Conservation (phyloP, 2,329 filamentous ascomycete species). For the Hawksworthiomyces lignivorus region DNA sequence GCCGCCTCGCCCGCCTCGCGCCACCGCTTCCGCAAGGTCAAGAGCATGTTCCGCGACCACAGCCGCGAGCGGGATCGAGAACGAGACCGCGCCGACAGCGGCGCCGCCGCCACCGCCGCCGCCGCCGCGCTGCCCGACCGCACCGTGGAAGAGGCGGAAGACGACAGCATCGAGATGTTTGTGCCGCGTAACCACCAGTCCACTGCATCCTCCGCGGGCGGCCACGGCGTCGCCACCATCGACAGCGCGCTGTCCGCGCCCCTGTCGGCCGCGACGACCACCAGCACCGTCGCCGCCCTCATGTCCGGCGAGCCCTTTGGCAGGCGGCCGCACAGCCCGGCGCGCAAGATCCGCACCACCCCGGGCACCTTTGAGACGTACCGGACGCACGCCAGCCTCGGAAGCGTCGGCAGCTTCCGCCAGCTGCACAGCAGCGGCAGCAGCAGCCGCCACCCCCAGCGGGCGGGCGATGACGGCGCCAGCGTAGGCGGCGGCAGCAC, state of each 20-base stretch:
- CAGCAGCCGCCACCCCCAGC: slow-evolving; percentile 4
- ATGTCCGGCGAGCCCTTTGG: slow-evolving; percentile 20
- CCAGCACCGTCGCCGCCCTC: not conserved
- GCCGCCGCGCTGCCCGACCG: not conserved
- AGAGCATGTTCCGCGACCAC: slow-evolving; percentile 48
- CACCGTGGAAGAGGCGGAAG: not conserved
- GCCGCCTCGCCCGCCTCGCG: slow-evolving; percentile 52
- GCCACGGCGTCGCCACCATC: slow-evolving; percentile 13
- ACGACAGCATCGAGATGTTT: too few relatives aligned
- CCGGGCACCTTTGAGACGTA: slow-evolving; percentile 34
- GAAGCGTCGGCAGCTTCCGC: slow-evolving; percentile 44
- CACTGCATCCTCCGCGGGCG: not conserved
- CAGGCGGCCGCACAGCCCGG: slow-evolving; percentile 28
- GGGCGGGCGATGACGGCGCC: slow-evolving; percentile 22
- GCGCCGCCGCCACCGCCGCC: too few relatives aligned
- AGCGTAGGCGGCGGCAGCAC: slow-evolving; percentile 2
- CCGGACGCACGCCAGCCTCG: slow-evolving; percentile 40
- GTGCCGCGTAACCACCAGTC: too few relatives aligned
- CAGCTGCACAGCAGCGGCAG: slow-evolving; percentile 32
- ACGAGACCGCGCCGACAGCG: not conserved
- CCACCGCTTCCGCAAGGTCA: slow-evolving; percentile 50
- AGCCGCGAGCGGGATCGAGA: slow-evolving; percentile 32
- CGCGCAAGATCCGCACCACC: slow-evolving; percentile 26
- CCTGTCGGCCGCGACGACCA: not conserved
- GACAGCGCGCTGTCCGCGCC: slow-evolving; percentile 20